Percentiles rank a stretch among this genome's conserved stretches.
These are phyloP conservation scores for Dendrobium nobile DNA, from an alignment of 106 monocot species.

Conservation along the genomic window DNA sequence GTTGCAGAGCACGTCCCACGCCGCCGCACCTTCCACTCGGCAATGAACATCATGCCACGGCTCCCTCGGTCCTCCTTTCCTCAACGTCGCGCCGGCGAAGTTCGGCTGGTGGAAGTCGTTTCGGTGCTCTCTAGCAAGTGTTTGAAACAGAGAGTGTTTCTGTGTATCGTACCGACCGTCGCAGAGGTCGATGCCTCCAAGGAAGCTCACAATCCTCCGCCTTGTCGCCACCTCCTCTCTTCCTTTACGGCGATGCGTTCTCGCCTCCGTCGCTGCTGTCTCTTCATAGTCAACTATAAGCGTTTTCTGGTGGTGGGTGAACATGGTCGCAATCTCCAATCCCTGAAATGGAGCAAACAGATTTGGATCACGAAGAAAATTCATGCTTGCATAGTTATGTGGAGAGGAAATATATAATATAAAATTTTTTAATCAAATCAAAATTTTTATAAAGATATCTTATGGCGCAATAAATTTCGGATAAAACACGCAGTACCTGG, in stretches of 20 bases:
- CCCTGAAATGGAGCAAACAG: neutral
- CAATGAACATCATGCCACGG: constrained; percentile 61
- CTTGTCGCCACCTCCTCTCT: neutral
- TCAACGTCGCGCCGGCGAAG: constrained; percentile 26
- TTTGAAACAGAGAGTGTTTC: constrained; percentile 37
- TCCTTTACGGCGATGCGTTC: neutral
- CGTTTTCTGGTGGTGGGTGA: constrained; percentile 49
- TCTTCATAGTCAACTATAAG: constrained; percentile 18
- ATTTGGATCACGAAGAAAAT: too few relatives aligned
- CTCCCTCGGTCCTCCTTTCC: constrained; percentile 47
- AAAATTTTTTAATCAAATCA: too few relatives aligned
- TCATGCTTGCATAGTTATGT: too few relatives aligned
- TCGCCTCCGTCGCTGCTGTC: neutral
- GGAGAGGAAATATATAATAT: too few relatives aligned
- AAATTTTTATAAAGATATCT: too few relatives aligned
- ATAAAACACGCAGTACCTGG: neutral
- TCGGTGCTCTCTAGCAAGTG: constrained; percentile 18
- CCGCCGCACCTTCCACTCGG: constrained; percentile 32
- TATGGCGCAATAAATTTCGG: too few relatives aligned
- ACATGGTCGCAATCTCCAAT: constrained; percentile 31
- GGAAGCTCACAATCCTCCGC: constrained; percentile 26
- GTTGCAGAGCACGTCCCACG: constrained; percentile 43
- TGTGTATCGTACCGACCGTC: constrained; percentile 47
- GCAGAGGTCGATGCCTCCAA: constrained; percentile 42
- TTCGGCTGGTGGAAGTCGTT: constrained; percentile 51